Evolutionary conservation across 2,329 filamentous ascomycete species (phyloP).

Genomic region (Botryosphaeria dothidea): DNA sequence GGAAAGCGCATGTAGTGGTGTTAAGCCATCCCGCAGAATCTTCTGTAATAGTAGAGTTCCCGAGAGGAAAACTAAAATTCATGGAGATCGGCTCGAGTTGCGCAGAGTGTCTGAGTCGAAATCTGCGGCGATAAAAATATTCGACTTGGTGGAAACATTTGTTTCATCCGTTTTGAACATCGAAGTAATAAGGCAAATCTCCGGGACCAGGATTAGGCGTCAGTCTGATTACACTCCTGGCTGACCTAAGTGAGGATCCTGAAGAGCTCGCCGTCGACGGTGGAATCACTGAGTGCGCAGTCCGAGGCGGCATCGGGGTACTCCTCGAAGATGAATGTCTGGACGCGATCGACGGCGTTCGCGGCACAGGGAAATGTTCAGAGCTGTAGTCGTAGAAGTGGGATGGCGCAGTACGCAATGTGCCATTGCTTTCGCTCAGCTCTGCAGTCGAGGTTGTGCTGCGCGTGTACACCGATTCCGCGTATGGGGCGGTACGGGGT

Average conservation of each 20-base stretch:
- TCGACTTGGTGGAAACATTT: neutral
- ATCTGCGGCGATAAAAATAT: too few species aligned
- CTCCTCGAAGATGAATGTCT: neutral
- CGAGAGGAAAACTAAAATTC: neutral
- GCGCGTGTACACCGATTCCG: constrained; percentile 21
- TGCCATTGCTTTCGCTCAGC: constrained; percentile 7
- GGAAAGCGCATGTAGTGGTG: neutral
- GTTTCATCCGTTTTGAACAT: constrained; percentile 11
- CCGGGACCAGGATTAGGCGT: constrained; percentile 16
- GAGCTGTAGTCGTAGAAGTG: constrained; percentile 4
- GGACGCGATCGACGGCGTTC: neutral
- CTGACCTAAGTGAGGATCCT: constrained; percentile 1
- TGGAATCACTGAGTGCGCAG: neutral
- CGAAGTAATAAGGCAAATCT: constrained; percentile 14
- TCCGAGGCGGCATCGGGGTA: constrained; percentile 2
- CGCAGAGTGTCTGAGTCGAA: too few species aligned
- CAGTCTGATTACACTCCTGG: constrained; percentile 17
- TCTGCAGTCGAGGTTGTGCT: constrained; percentile 15
- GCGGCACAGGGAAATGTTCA: neutral
- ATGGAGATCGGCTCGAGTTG: too few species aligned
- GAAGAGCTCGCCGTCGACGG: neutral
- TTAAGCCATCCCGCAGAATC: neutral
- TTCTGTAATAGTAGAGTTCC: neutral
- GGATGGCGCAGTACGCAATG: constrained; percentile 9
- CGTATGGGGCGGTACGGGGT: constrained; percentile 24